A percentile compares a stretch with the other conserved stretches of the same genome.
These are phyloP conservation scores for Lagenaria siceraria DNA, from an alignment of 306 rosid species.

Conservation along the genomic window DNA sequence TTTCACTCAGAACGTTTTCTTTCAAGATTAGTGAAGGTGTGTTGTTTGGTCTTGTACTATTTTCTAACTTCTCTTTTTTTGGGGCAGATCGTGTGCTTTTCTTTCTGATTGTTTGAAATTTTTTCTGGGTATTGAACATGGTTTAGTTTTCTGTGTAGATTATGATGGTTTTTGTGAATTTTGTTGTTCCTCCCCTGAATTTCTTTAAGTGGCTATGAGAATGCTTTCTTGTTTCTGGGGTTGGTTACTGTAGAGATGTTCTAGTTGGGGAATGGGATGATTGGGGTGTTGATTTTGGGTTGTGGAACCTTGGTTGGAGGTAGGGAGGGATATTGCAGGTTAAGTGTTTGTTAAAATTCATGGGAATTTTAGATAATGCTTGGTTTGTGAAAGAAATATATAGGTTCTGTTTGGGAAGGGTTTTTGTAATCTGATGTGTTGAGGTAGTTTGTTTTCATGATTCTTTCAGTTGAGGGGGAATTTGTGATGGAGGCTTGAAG, in stretches of 20 bases:
- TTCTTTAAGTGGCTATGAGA: slow-evolving; percentile 26
- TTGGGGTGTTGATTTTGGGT: slow-evolving; percentile 42
- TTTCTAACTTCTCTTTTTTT: not conserved
- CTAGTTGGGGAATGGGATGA: slow-evolving; percentile 35
- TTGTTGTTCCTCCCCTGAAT: not conserved
- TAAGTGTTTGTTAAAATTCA: slow-evolving; percentile 40
- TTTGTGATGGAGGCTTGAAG: not conserved
- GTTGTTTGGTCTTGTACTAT: not conserved
- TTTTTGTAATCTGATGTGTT: too few species aligned
- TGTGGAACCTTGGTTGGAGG: slow-evolving; percentile 48
- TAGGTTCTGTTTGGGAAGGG: too few species aligned
- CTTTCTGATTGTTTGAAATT: not conserved
- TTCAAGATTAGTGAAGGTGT: not conserved
- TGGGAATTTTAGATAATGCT: slow-evolving; percentile 49
- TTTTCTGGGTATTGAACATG: not conserved
- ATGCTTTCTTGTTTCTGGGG: slow-evolving; percentile 37
- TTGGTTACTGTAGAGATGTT: slow-evolving; percentile 28
- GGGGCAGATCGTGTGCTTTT: not conserved
- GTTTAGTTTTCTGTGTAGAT: not conserved
- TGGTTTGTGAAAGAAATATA: slow-evolving; percentile 30
- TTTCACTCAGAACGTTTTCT: not conserved
- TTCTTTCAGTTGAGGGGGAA: not conserved
- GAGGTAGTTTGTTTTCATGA: slow-evolving; percentile 5
- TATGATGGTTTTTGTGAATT: not conserved
- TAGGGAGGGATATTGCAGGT: slow-evolving; percentile 34